Base-by-base conservation (phyloP, 2,329 filamentous ascomycete genomes). In the Aspergillus oerlinghausenensis region DNA sequence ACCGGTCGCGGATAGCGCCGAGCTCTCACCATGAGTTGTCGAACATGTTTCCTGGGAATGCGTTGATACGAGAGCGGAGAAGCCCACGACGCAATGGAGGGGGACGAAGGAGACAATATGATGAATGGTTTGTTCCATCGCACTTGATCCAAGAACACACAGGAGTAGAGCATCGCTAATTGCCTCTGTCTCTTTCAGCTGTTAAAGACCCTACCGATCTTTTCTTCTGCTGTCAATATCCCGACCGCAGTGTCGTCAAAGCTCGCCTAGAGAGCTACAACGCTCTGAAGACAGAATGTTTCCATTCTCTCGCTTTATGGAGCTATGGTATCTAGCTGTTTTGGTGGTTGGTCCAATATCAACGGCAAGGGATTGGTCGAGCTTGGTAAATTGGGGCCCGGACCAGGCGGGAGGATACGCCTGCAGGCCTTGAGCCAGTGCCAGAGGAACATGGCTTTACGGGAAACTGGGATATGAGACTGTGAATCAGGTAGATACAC, bases 371-470 rank as follows among this genome's bases (percentile, higher is more conserved):
- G 2, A 54, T 63, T 17, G 63, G 62, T 38, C 55, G 49, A 50
- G 51, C 21, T 58, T 66, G 19, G 54, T 67, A 7, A 51, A 59
- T 43, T 62, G 53, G 61, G 59, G 59, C 9, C 23, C 64, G 14
- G 54, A 62, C 40, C 60, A 58, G 38, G 65, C 61, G 51, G 45
- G 63, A 67, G 23, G 48, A 56, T 6, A 53, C 63, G 7, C 55
- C 60, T 1, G 60, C 58, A 29, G 52, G 54, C 3, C n/a, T 61
- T 10, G 57, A 43, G 47, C 57, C 7, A 57, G 54, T 50, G 25
- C 50, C 17, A 50, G 57, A 42, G 56, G 53, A 9, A 51, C 51
- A 11, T 8, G 11, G 9, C 42, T 57, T 7, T 60, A 55, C 40
- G 42, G 60, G 19, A 40, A 32, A 5, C 42, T 59, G 49, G 54